Percentiles rank a stretch among this genome's conserved stretches.
Conservation (phyloP, 2,329 filamentous ascomycete species). For the Rugonectria rugulosa region DNA sequence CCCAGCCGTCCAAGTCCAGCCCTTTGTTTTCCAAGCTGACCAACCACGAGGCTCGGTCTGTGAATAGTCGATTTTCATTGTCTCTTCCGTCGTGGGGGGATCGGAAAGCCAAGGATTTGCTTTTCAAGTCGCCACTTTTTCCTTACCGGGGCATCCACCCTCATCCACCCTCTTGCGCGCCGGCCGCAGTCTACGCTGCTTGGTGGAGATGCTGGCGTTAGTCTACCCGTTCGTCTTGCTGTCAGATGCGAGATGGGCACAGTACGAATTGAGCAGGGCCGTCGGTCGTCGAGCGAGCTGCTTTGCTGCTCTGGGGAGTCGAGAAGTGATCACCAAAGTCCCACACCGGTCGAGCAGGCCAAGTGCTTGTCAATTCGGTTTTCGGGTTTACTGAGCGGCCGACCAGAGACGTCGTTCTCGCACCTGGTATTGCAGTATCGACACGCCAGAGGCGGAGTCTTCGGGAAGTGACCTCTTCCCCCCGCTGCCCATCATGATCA, state of each 20-base stretch:
- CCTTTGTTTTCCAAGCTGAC: constrained; percentile 27
- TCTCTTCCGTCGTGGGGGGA: constrained; percentile 29
- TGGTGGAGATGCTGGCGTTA: constrained; percentile 43
- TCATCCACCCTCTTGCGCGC: constrained; percentile 34
- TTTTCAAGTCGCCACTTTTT: constrained; percentile 37
- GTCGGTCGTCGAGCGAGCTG: constrained; percentile 21
- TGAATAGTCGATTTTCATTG: constrained; percentile 18
- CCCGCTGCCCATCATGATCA: constrained; percentile 9
- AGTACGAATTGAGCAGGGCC: constrained; percentile 25
- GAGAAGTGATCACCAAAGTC: constrained; percentile 35
- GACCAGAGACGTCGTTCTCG: constrained; percentile 14
- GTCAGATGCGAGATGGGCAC: constrained; percentile 40
- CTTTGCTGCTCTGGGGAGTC: no score
- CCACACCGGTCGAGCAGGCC: constrained; percentile 15
- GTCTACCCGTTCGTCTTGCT: constrained; percentile 43
- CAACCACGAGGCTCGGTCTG: constrained; percentile 26
- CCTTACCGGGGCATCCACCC: no score
- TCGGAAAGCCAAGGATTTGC: constrained; percentile 33
- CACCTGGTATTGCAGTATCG: not conserved
- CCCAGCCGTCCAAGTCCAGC: constrained; percentile 34
- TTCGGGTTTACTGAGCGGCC: constrained; percentile 26
- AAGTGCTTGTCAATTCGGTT: no score
- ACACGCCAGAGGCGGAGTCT: not conserved
- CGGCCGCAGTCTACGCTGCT: constrained; percentile 36
- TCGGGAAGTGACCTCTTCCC: constrained; percentile 22